phyloP scores from a whole-genome alignment of 31 red algal genomes.

The Endocladia muricata region DNA sequence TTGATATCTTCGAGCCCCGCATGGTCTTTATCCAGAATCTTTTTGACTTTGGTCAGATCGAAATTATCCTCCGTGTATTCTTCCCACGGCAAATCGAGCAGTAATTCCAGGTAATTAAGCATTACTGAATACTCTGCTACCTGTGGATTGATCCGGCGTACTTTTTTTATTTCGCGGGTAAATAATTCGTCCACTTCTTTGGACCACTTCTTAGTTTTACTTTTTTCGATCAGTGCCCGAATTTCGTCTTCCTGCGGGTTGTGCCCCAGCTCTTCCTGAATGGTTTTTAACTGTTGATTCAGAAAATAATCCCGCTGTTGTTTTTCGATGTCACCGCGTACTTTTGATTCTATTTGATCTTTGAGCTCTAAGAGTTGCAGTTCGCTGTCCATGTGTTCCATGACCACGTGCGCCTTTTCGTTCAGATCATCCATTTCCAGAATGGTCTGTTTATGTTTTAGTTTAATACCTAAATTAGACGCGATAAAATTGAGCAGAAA shows the following conservation, averaged over 20 bases:
- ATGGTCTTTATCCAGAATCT: conserved; percentile 88
- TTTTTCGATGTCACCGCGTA: no score
- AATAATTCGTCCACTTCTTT: conserved; percentile 78
- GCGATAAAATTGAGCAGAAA: background rate
- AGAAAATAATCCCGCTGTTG: conserved; percentile 94
- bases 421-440: background rate
- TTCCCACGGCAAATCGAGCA: conserved; percentile 90
- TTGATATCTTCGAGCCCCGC: conserved; percentile 95
- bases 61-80: conserved; percentile 75
- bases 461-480: background rate
- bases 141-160: conserved; percentile 74
- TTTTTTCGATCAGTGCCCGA: conserved; percentile 63
- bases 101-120: conserved; percentile 94
- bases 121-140: conserved; percentile 90
- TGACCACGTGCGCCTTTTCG: background rate
- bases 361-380: conserved; percentile 46
- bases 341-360: conserved; percentile 62
- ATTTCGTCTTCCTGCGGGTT: conserved; percentile 95
- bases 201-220: conserved; percentile 61
- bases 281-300: conserved; percentile 95
- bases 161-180: conserved; percentile 89
- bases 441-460: background rate
- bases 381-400: conserved; percentile 1
- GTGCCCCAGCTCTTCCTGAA: conserved; percentile 92
- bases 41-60: conserved; percentile 60